phyloP scores from a whole-genome alignment of 1,284 basidiomycete genomes.

The Dichomitus squalens region DNA sequence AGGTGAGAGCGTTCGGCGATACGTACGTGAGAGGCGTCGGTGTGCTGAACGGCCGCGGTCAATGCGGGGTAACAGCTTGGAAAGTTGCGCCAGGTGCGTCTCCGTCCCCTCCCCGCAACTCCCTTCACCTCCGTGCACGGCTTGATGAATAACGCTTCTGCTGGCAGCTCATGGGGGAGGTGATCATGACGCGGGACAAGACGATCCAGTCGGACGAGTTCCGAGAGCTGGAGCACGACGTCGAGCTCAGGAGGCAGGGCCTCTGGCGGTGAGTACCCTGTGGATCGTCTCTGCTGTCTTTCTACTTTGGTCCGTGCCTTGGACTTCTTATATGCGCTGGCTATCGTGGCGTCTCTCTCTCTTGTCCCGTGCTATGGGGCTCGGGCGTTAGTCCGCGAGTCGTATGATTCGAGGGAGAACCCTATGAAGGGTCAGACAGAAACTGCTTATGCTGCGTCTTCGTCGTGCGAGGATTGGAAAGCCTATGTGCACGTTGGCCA shows the following conservation, averaged over 20 bases:
- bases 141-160: constrained; percentile 21
- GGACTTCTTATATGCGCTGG: constrained; percentile 6
- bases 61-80: constrained; percentile 31
- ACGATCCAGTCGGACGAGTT: constrained; percentile 41
- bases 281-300: neutral
- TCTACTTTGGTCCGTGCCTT: neutral
- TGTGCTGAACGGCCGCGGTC: constrained; percentile 4
- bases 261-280: constrained; percentile 33
- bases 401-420: neutral
- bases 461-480: neutral
- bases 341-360: constrained; percentile 1
- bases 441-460: neutral
- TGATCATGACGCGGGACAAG: constrained; percentile 39
- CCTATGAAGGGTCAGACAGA: neutral
- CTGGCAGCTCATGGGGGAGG: constrained; percentile 33
- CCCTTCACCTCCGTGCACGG: too few relatives aligned
- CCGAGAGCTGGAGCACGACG: constrained; percentile 38
- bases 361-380: neutral
- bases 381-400: neutral
- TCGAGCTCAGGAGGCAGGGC: constrained; percentile 39
- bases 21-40: neutral
- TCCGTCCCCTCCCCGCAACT: too few relatives aligned
- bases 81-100: constrained; percentile 38
- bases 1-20: constrained; percentile 28
- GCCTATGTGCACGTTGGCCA: neutral